These are phyloP conservation scores for Synchytrium microbalum DNA, from an alignment of 371 early-diverging fungal species.

Conservation along the genomic window DNA sequence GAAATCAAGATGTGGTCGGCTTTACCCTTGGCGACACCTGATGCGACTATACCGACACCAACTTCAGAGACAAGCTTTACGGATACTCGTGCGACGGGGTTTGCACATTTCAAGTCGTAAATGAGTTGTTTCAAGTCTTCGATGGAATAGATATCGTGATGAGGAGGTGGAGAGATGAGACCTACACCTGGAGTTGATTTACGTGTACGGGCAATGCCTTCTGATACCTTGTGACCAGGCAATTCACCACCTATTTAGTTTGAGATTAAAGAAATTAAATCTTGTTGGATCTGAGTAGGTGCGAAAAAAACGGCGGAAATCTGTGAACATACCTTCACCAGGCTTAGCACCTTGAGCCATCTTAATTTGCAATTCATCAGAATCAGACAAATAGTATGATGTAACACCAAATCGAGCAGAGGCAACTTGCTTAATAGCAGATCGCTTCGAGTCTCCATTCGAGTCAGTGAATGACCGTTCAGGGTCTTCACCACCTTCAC, in stretches of 20 bases:
- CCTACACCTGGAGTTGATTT: conserved; percentile 94
- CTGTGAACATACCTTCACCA: too few species aligned
- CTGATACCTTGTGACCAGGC: conserved; percentile 78
- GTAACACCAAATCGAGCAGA: conserved; percentile 97
- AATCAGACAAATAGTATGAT: conserved; percentile 80
- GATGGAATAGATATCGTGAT: conserved; percentile 94
- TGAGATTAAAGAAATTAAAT: conserved; percentile 7
- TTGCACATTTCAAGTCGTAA: conserved; percentile 91
- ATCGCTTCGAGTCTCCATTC: conserved; percentile 76
- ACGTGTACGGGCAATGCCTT: conserved; percentile 84
- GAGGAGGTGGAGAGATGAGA: conserved; percentile 92
- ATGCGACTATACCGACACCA: conserved; percentile 92
- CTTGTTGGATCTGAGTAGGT: conserved; percentile 11
- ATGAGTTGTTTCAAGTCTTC: conserved; percentile 97
- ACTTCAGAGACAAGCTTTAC: conserved; percentile 96
- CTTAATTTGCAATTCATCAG: conserved; percentile 96
- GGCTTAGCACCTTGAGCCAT: conserved; percentile 99
- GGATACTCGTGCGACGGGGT: conserved; percentile 81
- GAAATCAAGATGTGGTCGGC: conserved; percentile 95
- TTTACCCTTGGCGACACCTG: conserved; percentile 94
- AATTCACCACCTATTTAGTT: conserved; percentile 49
- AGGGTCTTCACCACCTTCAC: conserved; percentile 96
- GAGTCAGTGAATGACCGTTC: conserved; percentile 54
- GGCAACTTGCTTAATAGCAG: conserved; percentile 96
- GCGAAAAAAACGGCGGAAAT: conserved; percentile 16